These are phyloP conservation scores for Fusarium continuum DNA, from an alignment of 2,329 filamentous ascomycete species.

Conservation along the genomic window DNA sequence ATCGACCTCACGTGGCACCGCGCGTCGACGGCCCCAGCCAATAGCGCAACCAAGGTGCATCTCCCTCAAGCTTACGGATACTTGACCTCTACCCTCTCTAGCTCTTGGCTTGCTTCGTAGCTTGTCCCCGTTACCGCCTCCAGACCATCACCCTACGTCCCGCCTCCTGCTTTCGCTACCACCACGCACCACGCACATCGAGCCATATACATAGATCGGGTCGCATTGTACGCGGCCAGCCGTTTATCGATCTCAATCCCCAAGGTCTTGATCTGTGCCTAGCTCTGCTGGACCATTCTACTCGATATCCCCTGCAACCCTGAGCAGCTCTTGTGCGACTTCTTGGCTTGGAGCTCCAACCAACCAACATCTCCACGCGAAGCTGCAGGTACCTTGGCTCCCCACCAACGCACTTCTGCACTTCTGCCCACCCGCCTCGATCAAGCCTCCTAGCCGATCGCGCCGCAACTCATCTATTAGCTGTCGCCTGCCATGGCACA, in stretches of 20 bases:
- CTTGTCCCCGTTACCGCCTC: conserved; percentile 35
- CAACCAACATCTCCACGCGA: conserved; percentile 14
- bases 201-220: conserved; percentile 38
- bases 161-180: conserved; percentile 29
- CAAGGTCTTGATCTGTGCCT: conserved; percentile 19
- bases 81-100: conserved; percentile 14
- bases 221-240: conserved; percentile 47
- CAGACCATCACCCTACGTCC: conserved; percentile 36
- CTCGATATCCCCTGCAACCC: conserved; percentile 12
- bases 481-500: conserved; percentile 70
- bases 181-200: conserved; percentile 32
- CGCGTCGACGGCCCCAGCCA: conserved; percentile 12
- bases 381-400: conserved; percentile 34
- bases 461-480: not conserved
- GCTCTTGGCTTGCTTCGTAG: conserved; percentile 18
- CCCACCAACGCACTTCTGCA: conserved; percentile 12
- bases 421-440: conserved; percentile 28
- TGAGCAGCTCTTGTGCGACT: conserved; percentile 29
- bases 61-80: conserved; percentile 22
- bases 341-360: conserved; percentile 16
- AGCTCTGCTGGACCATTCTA: conserved; percentile 10
- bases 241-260: conserved; percentile 25
- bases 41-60: conserved; percentile 27
- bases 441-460: conserved; percentile 8
- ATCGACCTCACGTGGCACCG: not conserved